phyloP scores from a whole-genome alignment of 1,139 yeast genomes.

The Yamadazyma taylorii region DNA sequence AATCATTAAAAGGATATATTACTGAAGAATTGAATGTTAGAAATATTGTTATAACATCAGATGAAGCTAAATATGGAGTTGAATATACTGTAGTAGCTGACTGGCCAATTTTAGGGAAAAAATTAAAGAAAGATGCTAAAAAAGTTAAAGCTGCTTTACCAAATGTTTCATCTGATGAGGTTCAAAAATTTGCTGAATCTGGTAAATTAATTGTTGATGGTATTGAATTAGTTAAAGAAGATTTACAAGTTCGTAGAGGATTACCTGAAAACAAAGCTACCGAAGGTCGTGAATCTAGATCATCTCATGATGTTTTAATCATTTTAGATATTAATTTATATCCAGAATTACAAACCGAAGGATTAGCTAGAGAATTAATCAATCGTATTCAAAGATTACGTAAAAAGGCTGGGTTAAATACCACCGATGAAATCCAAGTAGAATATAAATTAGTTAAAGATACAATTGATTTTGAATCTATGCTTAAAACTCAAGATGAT shows the following conservation, averaged over 20 bases:
- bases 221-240: slow-evolving; percentile 82
- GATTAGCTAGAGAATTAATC: slow-evolving; percentile 92
- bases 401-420: slow-evolving; percentile 92
- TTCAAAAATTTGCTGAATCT: slow-evolving; percentile 67
- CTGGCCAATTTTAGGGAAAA: slow-evolving; percentile 98
- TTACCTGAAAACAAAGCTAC: slow-evolving; percentile 63
- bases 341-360: slow-evolving; percentile 89
- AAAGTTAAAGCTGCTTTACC: slow-evolving; percentile 95
- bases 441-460: slow-evolving; percentile 75
- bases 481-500: slow-evolving; percentile 63
- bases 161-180: slow-evolving; percentile 73
- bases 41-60: slow-evolving; percentile 82
- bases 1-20: slow-evolving; percentile 75
- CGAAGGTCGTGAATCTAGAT: slow-evolving; percentile 79
- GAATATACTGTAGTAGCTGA: slow-evolving; percentile 94
- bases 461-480: slow-evolving; percentile 64
- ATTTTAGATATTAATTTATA: slow-evolving; percentile 86
- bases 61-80: slow-evolving; percentile 89
- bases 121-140: slow-evolving; percentile 90
- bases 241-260: slow-evolving; percentile 86
- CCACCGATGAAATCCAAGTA: slow-evolving; percentile 92
- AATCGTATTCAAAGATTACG: slow-evolving; percentile 98
- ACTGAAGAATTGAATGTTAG: slow-evolving; percentile 91
- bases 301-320: slow-evolving; percentile 85
- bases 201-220: slow-evolving; percentile 88